Conservation (phyloP, 352 stramenopile genomes). For the Globisporangium megalacanthum region DNA sequence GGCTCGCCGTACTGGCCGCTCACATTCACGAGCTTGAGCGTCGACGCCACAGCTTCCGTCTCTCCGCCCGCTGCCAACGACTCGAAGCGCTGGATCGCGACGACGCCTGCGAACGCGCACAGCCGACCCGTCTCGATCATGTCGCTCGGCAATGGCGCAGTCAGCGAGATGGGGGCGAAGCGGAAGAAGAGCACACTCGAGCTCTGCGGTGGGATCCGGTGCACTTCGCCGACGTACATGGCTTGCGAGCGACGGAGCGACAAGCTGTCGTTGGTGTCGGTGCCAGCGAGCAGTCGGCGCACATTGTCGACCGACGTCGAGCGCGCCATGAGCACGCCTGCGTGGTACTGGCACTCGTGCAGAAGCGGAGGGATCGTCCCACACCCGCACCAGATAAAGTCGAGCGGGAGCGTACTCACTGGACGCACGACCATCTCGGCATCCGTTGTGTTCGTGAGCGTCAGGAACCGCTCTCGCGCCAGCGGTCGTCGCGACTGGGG, state of each 20-base stretch:
- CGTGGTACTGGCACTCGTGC: conserved; percentile 9
- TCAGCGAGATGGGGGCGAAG: conserved; percentile 67
- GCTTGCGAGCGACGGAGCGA: conserved; percentile 2
- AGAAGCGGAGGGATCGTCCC: conserved; percentile 1
- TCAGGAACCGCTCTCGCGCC: conserved; percentile 17
- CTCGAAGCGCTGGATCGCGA: conserved; percentile 73
- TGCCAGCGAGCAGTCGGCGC: conserved; percentile 14
- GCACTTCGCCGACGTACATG: conserved; percentile 51
- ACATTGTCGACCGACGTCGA: conserved; percentile 26
- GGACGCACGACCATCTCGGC: conserved; percentile 50
- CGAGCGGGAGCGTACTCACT: conserved; percentile 64
- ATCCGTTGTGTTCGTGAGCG: conserved; percentile 61
- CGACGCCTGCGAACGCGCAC: conserved; percentile 51
- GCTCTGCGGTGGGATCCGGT: conserved; percentile 35
- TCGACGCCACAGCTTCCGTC: conserved; percentile 37
- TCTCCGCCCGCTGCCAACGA: conserved; percentile 1
- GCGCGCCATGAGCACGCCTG: conserved; percentile 17
- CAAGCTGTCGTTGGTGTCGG: background rate
- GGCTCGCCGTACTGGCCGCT: conserved; percentile 62
- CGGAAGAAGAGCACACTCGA: conserved; percentile 52
- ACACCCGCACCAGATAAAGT: conserved; percentile 45
- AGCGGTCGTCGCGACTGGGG: conserved; percentile 9
- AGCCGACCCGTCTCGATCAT: conserved; percentile 55
- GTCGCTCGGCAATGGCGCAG: conserved; percentile 38
- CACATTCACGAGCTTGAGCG: conserved; percentile 58